Conservation (phyloP, 2,329 filamentous ascomycete genomes). For the Colletotrichum orchidophilum region DNA sequence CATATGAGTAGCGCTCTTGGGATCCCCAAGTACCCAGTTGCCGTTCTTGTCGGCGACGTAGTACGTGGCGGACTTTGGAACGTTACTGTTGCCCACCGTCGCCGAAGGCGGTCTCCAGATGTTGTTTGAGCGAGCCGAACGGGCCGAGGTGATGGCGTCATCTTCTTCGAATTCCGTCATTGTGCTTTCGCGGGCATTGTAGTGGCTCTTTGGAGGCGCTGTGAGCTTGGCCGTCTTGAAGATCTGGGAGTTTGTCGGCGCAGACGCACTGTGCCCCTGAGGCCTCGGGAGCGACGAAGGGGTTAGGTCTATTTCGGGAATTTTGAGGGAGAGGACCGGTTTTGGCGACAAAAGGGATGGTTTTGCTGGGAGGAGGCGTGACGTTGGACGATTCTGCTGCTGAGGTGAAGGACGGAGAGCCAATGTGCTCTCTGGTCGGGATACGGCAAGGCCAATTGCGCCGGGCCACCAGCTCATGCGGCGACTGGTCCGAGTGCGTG, state of each 20-base stretch:
- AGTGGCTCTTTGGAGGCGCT: slow-evolving; percentile 28
- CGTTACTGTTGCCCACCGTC: slow-evolving; percentile 37
- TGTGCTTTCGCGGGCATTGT: slow-evolving; percentile 51
- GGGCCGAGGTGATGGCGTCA: slow-evolving; percentile 44
- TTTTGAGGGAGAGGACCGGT: slow-evolving; percentile 54
- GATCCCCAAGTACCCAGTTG: slow-evolving; percentile 61
- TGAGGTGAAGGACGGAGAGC: slow-evolving; percentile 18
- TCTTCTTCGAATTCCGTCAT: slow-evolving; percentile 65
- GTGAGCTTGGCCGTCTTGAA: slow-evolving; percentile 30
- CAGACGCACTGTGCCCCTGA: slow-evolving; percentile 15
- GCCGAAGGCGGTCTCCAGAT: slow-evolving; percentile 61
- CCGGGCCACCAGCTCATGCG: slow-evolving; percentile 44
- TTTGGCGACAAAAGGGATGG: slow-evolving; percentile 40
- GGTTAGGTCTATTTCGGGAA: slow-evolving; percentile 39
- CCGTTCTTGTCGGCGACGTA: slow-evolving; percentile 63
- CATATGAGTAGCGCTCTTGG: slow-evolving; percentile 38
- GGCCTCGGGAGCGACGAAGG: slow-evolving; percentile 5
- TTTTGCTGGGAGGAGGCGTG: slow-evolving; percentile 56
- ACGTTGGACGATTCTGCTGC: slow-evolving; percentile 44
- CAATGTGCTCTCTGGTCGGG: slow-evolving; percentile 41
- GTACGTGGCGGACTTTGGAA: slow-evolving; percentile 53
- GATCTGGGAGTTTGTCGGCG: slow-evolving; percentile 33
- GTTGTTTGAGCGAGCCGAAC: slow-evolving; percentile 46
- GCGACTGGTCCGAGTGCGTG: slow-evolving; percentile 25
- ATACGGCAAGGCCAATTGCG: slow-evolving; percentile 57